phyloP scores from a whole-genome alignment of 768 basidiomycete genomes.

The Calocybe indica region DNA sequence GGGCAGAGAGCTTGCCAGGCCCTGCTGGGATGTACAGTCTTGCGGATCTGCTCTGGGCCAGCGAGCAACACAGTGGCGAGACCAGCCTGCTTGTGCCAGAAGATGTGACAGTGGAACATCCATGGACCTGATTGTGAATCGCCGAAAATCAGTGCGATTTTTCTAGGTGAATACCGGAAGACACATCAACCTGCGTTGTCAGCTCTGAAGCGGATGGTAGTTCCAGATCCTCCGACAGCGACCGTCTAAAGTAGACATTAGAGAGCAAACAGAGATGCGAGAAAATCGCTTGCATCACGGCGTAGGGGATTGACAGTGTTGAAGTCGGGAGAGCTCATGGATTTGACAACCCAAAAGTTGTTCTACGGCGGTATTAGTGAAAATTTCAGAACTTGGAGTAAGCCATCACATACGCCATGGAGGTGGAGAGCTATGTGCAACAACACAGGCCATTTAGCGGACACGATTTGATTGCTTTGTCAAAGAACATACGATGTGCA shows the following conservation, averaged over 20 bases:
- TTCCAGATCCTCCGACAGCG: constrained; percentile 17
- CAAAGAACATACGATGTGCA: constrained; percentile 16
- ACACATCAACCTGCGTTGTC: constrained; percentile 13
- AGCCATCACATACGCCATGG: constrained; percentile 18
- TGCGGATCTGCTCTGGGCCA: constrained; percentile 14
- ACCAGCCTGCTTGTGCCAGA: constrained; percentile 36
- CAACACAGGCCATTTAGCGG: not conserved
- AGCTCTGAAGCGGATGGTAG: constrained; percentile 18
- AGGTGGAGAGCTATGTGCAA: constrained; percentile 21
- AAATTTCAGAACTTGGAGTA: not conserved
- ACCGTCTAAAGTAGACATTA: constrained; percentile 6
- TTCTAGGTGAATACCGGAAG: not conserved
- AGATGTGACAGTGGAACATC: constrained; percentile 24
- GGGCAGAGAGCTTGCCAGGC: constrained; percentile 21
- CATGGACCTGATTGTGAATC: constrained; percentile 10
- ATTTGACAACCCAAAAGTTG: constrained; percentile 35
- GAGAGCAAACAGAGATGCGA: not conserved
- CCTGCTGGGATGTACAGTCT: constrained; percentile 10
- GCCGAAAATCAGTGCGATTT: not conserved
- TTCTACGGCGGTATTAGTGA: constrained; percentile 17
- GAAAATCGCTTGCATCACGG: constrained; percentile 13
- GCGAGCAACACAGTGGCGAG: constrained; percentile 34
- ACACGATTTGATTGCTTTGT: not conserved
- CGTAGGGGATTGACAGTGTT: constrained; percentile 42
- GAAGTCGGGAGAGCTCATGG: constrained; percentile 18